Base-by-base conservation (phyloP, 2,329 filamentous ascomycete genomes). In the Hysterium pulicare region DNA sequence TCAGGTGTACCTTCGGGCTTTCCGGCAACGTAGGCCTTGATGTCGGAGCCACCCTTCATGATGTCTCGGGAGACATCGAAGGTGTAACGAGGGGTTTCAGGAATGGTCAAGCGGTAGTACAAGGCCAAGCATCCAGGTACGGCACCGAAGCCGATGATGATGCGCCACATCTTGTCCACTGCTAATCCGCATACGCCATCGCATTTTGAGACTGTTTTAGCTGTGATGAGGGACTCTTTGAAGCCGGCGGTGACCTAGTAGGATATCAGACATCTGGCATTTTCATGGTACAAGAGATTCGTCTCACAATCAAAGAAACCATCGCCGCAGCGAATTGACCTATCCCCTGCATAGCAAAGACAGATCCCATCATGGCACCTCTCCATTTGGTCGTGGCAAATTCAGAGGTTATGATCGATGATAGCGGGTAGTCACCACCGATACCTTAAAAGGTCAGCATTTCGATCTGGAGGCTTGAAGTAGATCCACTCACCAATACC, bases 121-220 rank as follows among this genome's bases (percentile, higher is more conserved):
- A 94, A 79, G 16, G 88, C 87, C 49, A 90, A 82, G 62, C 82
- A 87, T 33, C 84, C 87, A 2, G 87, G 87, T 7, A 93, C 79
- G 33, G 85, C 86, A 52, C 87, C 87, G 57, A 90, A 86, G 10
- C 87, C 87, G 58, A 93, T 87, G 37, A 93, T 76, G 11, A 82
- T 76, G 53, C 87, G 79, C 87, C 87, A 93, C 84, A 90, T 90
- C 75, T 89, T 90, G 71, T 93, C 87, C 5, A 90, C 85, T 1
- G 87, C 86, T 0, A 79, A 60, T 42, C 78, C 78, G 58, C 87
- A 93, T 31, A 70, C 72, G 21, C 74, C 75, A 40, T 77, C 74
- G 64, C 88, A 93, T 35, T 73, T 64, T 21, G 70, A 71, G 4
- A 76, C 72, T 4, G 70, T 71, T 21, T 71, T 59, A 11, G 80